These are phyloP conservation scores for Pelargonium cotyledonis DNA, from an alignment of 441 rosid genomes.

Conservation along the genomic window DNA sequence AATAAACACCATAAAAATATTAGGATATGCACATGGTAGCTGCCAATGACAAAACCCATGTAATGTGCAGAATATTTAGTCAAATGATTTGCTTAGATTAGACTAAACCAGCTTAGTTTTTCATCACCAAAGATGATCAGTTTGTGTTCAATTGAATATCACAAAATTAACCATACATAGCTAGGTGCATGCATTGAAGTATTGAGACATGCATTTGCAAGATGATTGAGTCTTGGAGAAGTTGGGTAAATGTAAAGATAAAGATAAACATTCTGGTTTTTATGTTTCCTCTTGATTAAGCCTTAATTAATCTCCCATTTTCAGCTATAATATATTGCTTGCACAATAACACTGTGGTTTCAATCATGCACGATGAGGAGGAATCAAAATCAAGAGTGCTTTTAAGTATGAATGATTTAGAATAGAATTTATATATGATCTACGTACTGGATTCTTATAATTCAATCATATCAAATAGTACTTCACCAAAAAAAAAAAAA, in stretches of 20 bases:
- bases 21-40: conserved; percentile 12
- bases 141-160: neutral
- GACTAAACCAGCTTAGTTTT: neutral
- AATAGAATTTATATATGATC: too few relatives aligned
- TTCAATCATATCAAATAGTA: too few relatives aligned
- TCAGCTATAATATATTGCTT: too few relatives aligned
- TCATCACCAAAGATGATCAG: neutral
- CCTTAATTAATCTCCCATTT: neutral
- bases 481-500: too few relatives aligned
- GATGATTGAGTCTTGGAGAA: neutral
- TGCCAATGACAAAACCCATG: conserved; percentile 14
- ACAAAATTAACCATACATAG: too few relatives aligned
- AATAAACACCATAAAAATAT: too few relatives aligned
- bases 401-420: too few relatives aligned
- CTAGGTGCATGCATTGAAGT: neutral
- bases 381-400: too few relatives aligned
- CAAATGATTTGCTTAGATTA: neutral
- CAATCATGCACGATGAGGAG: too few relatives aligned
- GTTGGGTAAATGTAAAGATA: neutral
- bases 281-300: neutral
- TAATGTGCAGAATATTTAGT: conserved; percentile 19
- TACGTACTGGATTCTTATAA: too few relatives aligned
- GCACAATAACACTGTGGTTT: too few relatives aligned
- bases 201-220: neutral
- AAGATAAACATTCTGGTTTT: neutral